These are phyloP conservation scores for Afroboletus lepidellus DNA, from an alignment of 1,284 basidiomycete genomes.

Conservation along the genomic window DNA sequence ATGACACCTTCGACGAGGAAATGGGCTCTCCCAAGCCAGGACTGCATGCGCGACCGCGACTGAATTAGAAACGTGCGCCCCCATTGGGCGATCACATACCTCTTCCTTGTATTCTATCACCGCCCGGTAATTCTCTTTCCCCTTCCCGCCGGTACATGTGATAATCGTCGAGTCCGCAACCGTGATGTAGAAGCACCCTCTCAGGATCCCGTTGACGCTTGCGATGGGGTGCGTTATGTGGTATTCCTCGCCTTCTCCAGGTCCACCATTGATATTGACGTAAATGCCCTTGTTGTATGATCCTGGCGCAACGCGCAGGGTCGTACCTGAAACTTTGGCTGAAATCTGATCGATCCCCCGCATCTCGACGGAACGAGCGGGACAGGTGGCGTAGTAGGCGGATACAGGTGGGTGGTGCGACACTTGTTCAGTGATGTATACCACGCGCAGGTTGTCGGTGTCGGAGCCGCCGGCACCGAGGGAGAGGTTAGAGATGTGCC, in stretches of 20 bases:
- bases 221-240: conserved; percentile 90
- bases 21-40: conserved; percentile 89
- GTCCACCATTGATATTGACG: conserved; percentile 71
- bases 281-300: conserved; percentile 88
- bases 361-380: conserved; percentile 70
- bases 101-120: conserved; percentile 97
- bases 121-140: conserved; percentile 66
- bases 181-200: conserved; percentile 89
- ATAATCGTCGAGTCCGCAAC: conserved; percentile 80
- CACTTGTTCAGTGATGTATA: conserved; percentile 81
- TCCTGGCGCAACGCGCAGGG: conserved; percentile 82
- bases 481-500: conserved; percentile 59
- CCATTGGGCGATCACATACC: conserved; percentile 43
- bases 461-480: conserved; percentile 39
- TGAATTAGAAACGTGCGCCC: conserved; percentile 3
- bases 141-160: conserved; percentile 73
- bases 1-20: conserved; percentile 91
- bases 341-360: conserved; percentile 89
- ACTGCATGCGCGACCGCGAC: conserved; percentile 42
- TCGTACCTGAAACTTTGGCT: conserved; percentile 85
- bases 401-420: conserved; percentile 97
- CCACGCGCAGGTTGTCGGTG: conserved; percentile 51
- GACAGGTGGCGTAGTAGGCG: conserved; percentile 81
- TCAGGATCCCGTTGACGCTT: conserved; percentile 87
- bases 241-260: conserved; percentile 81